These are phyloP conservation scores for Aspergillus sp. DNA, from an alignment of 2,329 filamentous ascomycete species.

Conservation along the genomic window DNA sequence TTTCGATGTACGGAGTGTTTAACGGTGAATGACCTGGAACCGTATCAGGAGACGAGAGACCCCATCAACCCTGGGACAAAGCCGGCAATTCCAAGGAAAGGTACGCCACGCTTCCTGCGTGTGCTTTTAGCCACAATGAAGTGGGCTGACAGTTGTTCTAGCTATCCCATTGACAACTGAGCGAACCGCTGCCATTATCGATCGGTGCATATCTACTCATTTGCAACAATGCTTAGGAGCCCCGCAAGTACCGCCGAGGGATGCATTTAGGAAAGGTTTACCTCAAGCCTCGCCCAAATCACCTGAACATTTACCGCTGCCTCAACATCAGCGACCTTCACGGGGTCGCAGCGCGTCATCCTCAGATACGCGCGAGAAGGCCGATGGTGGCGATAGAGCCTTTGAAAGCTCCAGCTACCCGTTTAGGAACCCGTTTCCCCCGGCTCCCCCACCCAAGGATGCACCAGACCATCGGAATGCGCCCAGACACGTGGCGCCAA, in stretches of 20 bases:
- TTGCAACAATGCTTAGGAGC: constrained; percentile 42
- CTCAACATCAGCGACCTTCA: constrained; percentile 16
- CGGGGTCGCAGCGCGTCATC: constrained; percentile 29
- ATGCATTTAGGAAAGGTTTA: constrained; percentile 6
- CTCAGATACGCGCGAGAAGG: constrained; percentile 21
- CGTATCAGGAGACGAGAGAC: constrained; percentile 31
- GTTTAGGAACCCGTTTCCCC: constrained; percentile 13
- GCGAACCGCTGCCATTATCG: constrained; percentile 59
- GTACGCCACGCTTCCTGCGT: constrained; percentile 18
- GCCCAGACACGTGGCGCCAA: constrained; percentile 20
- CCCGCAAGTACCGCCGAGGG: constrained; percentile 21
- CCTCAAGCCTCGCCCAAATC: constrained; percentile 3
- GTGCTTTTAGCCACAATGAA: background rate
- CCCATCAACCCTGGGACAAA: constrained; percentile 16
- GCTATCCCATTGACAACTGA: constrained; percentile 58
- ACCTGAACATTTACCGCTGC: constrained; percentile 18
- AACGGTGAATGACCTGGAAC: constrained; percentile 77
- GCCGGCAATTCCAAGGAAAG: constrained; percentile 22
- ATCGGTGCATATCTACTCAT: constrained; percentile 54
- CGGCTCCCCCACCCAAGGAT: constrained; percentile 15
- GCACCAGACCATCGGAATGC: constrained; percentile 22
- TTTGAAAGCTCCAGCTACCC: constrained; percentile 16
- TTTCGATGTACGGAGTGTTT: constrained; percentile 83
- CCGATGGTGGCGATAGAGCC: constrained; percentile 11
- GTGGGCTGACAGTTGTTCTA: constrained; percentile 17